Conservation (phyloP, 2,329 filamentous ascomycete genomes). For the Colletotrichum abscissum region DNA sequence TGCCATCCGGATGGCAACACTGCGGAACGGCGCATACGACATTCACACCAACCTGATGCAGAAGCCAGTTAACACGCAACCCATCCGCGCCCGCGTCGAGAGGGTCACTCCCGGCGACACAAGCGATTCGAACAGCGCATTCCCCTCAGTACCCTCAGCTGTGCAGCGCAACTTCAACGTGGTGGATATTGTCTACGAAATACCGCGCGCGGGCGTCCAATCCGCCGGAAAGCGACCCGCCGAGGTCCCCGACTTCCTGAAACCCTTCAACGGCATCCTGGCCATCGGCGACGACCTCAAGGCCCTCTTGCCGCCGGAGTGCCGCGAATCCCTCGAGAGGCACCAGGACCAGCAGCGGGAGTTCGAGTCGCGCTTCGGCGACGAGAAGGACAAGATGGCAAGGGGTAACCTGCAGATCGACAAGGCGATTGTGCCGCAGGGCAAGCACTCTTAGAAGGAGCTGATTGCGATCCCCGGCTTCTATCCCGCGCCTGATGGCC, state of each 20-base stretch:
- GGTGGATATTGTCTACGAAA: conserved; percentile 66
- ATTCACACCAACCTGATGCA: conserved; percentile 94
- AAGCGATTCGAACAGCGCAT: conserved; percentile 46
- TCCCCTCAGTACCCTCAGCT: conserved; percentile 60
- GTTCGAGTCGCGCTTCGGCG: conserved; percentile 82
- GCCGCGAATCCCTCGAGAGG: conserved; percentile 77
- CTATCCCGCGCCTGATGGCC: background rate
- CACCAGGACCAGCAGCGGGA: conserved; percentile 72
- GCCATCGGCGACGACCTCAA: conserved; percentile 73
- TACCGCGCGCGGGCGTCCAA: conserved; percentile 59
- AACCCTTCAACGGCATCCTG: conserved; percentile 70
- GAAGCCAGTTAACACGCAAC: conserved; percentile 88
- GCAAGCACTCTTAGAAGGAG: conserved; percentile 30
- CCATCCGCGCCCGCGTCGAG: conserved; percentile 87
- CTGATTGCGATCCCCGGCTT: background rate
- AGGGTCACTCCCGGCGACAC: conserved; percentile 62
- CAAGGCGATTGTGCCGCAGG: conserved; percentile 70
- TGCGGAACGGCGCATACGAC: conserved; percentile 83
- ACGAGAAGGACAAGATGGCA: conserved; percentile 69
- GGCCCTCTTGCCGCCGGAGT: conserved; percentile 75
- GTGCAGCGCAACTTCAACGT: conserved; percentile 68
- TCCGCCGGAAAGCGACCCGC: conserved; percentile 49
- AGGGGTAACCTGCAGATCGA: conserved; percentile 68
- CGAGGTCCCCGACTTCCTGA: conserved; percentile 56
- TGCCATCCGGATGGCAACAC: conserved; percentile 73